Percentiles rank a stretch among this genome's conserved stretches.
Evolutionary conservation across 2,329 filamentous ascomycete species (phyloP).

Genomic region (Colletotrichum sp.): DNA sequence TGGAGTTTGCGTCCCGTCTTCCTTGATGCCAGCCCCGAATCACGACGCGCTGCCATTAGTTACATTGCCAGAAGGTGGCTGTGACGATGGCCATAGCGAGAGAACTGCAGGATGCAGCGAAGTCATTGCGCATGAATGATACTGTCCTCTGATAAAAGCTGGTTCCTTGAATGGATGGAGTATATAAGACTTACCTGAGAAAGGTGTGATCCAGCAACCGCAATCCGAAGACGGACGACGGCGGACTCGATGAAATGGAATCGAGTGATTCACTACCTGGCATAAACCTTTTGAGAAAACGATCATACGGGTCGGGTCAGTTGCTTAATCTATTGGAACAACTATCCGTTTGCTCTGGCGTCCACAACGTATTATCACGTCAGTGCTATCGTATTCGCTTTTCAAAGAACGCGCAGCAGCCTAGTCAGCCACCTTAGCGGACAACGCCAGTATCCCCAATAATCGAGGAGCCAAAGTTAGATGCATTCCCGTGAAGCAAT

Average conservation of each 20-base stretch:
- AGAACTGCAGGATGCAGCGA: not conserved
- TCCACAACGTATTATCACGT: not conserved
- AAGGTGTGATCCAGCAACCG: not conserved
- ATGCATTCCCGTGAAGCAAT: not conserved
- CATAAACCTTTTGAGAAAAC: not conserved
- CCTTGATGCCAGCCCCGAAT: not conserved
- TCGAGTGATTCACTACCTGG: not conserved
- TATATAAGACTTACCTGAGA: not conserved
- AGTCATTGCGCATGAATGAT: not conserved
- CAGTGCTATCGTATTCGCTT: not conserved
- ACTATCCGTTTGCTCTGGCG: not conserved
- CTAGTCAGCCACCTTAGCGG: fast-evolving
- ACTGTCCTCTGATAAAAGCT: not conserved
- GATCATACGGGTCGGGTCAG: fast-evolving
- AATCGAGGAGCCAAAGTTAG: fast-evolving
- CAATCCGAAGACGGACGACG: not conserved
- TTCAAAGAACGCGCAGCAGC: not conserved
- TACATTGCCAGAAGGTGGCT: not conserved
- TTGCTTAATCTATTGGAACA: not conserved
- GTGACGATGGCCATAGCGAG: not conserved
- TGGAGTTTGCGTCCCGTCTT: not conserved
- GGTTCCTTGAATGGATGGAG: not conserved
- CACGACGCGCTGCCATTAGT: not conserved
- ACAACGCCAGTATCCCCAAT: fast-evolving
- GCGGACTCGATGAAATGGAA: not conserved